Conservation (phyloP, 805 yeast genomes). For the Candida methanosorbosa region DNA sequence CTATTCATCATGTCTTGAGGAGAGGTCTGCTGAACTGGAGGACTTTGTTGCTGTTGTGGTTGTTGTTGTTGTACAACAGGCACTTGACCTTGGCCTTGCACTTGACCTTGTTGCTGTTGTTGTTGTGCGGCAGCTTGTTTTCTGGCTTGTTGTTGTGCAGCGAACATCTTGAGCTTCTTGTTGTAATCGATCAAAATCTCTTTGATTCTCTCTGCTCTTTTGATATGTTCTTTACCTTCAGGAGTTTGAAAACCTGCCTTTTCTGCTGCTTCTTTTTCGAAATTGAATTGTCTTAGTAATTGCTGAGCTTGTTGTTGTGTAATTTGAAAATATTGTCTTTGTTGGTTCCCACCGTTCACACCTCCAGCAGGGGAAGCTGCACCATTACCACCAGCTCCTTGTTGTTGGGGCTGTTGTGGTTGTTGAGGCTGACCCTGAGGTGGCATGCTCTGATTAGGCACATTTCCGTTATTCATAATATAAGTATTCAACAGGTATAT, state of each 20-base stretch:
- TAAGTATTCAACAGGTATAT: too few relatives aligned
- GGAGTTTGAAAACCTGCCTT: conserved; percentile 51
- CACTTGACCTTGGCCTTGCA: conserved; percentile 7
- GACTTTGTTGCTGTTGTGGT: conserved; percentile 1
- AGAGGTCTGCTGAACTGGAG: conserved; percentile 4
- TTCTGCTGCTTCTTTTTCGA: conserved; percentile 54
- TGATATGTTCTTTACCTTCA: conserved; percentile 53
- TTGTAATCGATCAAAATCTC: conserved; percentile 42
- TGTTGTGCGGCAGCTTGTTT: too few relatives aligned
- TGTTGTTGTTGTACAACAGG: too few relatives aligned
- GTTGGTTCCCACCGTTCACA: background rate
- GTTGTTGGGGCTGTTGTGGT: conserved; percentile 11
- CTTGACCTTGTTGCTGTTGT: conserved; percentile 5
- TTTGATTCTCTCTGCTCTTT: conserved; percentile 56
- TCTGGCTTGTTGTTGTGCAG: conserved; percentile 3
- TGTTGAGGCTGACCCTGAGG: background rate
- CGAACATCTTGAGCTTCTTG: conserved; percentile 18
- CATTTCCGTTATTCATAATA: too few relatives aligned
- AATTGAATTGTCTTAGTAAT: conserved; percentile 48
- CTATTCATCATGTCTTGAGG: too few relatives aligned
- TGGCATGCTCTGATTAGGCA: too few relatives aligned
- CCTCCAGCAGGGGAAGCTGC: background rate
- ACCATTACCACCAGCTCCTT: conserved; percentile 5
- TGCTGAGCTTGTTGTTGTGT: conserved; percentile 49
- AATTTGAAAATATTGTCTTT: conserved; percentile 14